Evolutionary conservation across 2,329 filamentous ascomycete species (phyloP), one percentile per base, ranked within the genome.

Genomic region (Periglandula ipomoeae): DNA sequence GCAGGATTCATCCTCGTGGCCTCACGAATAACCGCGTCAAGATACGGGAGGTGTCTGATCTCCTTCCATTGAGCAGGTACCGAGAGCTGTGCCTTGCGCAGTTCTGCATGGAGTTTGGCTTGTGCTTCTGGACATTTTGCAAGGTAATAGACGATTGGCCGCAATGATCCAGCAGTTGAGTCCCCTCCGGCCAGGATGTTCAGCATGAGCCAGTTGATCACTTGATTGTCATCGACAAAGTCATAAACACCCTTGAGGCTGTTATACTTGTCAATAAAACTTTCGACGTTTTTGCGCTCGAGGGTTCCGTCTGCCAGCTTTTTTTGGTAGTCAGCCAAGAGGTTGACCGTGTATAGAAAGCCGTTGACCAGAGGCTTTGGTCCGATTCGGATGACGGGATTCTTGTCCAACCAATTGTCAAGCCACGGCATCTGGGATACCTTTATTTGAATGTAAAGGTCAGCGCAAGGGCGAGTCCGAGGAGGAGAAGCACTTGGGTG

Each of bases 1-100:
- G 65, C 67, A 1, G 76, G 74, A 52, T 76, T 72, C 10, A 76
- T 59, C 3, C 76, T 68, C 53, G 73, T 60, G 1, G 70, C 50
- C 46, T 82, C 78, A 19, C 70, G 71, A 19, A 80, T 65, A 2
- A 75, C 70, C 3, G 75, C 75, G 39, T 73, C 65, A 9, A 80
- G 67, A 55, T 77, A 73, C 17, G 61, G 64, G 10, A 68, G 60
- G 23, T 56, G 59, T 23, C 54, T 63, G 32, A 61, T 53, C 13
- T 58, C 50, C 9, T 59, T 42, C 50, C 50, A 48, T 22, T 42
- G 51, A 20, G 55, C 44, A 24, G 51, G 55, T 22, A 51, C 53
- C 0, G 53, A 52, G 13, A 66, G 49, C 2, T 54, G 51, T 9
- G 63, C 62, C 2, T 49, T 55, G 39, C 68, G 59, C 4, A 76